phyloP scores from a whole-genome alignment of 768 basidiomycete genomes.

The Agaricus subrufescens region DNA sequence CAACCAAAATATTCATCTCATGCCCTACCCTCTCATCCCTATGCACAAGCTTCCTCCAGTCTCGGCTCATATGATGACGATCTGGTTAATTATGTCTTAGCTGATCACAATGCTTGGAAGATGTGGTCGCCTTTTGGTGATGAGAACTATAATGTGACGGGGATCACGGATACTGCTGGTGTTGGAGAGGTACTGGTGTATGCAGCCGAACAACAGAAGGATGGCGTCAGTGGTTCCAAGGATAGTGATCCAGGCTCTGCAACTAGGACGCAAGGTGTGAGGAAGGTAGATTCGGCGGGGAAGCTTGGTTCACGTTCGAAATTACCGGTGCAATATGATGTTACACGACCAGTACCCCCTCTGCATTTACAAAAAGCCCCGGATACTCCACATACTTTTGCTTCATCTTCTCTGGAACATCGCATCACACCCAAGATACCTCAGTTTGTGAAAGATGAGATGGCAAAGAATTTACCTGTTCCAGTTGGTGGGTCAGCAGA shows the following conservation, averaged over 20 bases:
- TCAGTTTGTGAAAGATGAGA: slow-evolving; percentile 4
- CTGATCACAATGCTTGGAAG: slow-evolving; percentile 37
- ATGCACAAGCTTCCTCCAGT: slow-evolving; percentile 31
- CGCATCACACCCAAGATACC: slow-evolving; percentile 7
- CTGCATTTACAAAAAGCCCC: slow-evolving; percentile 9
- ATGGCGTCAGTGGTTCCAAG: slow-evolving; percentile 11
- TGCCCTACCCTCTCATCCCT: slow-evolving; percentile 35
- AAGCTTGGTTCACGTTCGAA: slow-evolving; percentile 2
- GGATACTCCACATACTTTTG: slow-evolving; percentile 15
- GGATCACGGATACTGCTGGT: slow-evolving; percentile 40
- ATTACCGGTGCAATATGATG: slow-evolving; percentile 30
- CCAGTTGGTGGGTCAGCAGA: not conserved
- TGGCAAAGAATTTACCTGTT: not conserved
- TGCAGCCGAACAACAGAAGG: slow-evolving; percentile 22
- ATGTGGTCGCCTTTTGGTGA: slow-evolving; percentile 43
- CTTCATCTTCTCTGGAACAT: slow-evolving; percentile 15
- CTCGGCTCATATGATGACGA: slow-evolving; percentile 28
- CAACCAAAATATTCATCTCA: slow-evolving; percentile 34
- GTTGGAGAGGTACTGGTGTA: slow-evolving; percentile 62
- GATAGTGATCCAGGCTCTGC: slow-evolving; percentile 44
- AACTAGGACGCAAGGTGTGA: slow-evolving; percentile 5
- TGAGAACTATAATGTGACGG: slow-evolving; percentile 14
- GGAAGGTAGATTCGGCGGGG: slow-evolving; percentile 1
- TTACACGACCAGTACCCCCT: slow-evolving; percentile 21
- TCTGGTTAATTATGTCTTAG: slow-evolving; percentile 26